These are phyloP conservation scores for Cystobasidium tubakii DNA, from an alignment of 768 basidiomycete species.

Conservation along the genomic window DNA sequence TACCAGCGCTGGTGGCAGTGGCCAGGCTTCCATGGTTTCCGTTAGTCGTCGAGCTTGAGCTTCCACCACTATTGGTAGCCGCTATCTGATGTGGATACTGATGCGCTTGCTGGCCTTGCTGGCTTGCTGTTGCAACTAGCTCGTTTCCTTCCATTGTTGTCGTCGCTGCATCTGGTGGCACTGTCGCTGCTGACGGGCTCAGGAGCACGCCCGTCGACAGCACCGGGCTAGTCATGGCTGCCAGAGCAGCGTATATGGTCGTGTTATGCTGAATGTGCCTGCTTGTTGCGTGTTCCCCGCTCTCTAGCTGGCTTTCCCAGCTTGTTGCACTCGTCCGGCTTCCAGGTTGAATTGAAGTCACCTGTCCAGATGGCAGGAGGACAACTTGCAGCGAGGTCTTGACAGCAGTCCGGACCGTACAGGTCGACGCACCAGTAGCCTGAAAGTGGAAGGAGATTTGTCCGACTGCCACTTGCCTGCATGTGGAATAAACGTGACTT, in stretches of 20 bases:
- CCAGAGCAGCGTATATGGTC: background rate
- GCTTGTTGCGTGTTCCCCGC: background rate
- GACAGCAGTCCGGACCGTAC: background rate
- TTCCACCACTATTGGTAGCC: background rate
- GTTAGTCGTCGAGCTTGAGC: constrained; percentile 8
- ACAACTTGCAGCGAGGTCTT: background rate
- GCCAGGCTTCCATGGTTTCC: background rate
- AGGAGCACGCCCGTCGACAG: background rate
- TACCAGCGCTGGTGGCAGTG: background rate
- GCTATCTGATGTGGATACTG: background rate
- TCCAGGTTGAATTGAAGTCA: background rate
- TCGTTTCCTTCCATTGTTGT: constrained; percentile 5
- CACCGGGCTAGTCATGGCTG: background rate
- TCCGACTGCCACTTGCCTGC: background rate
- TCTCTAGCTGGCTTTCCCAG: background rate
- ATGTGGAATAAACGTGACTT: background rate
- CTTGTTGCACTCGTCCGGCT: background rate
- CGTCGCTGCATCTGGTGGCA: background rate
- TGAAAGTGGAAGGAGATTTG: too few species aligned
- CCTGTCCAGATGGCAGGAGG: constrained; percentile 6
- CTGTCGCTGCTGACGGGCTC: background rate
- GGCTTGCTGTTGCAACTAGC: background rate
- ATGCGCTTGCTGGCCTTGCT: background rate
- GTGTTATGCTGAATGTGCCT: background rate
- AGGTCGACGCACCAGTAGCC: too few species aligned